Conservation (phyloP, 176 grass and related monocot species). For the Elaeis guineensis region DNA sequence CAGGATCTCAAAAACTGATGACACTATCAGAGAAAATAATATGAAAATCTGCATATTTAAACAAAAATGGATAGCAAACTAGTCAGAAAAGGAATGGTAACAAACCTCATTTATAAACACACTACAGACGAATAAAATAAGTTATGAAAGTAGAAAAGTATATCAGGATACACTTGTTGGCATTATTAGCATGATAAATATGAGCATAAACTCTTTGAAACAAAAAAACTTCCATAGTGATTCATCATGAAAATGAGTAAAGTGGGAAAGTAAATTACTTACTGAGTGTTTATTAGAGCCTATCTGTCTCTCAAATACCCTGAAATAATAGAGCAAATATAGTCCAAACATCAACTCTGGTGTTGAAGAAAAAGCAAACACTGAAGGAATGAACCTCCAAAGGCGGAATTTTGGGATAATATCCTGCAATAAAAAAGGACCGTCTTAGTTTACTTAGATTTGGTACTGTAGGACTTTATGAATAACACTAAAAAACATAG, state of each 20-base stretch:
- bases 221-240: too few relatives aligned
- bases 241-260: constrained; percentile 1
- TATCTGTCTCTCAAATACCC: constrained; percentile 90
- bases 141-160: too few relatives aligned
- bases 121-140: too few relatives aligned
- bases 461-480: too few relatives aligned
- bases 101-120: too few relatives aligned
- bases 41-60: constrained; percentile 64
- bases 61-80: too few relatives aligned
- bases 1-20: constrained; percentile 64
- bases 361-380: constrained; percentile 64
- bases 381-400: constrained; percentile 55
- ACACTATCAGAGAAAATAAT: constrained; percentile 45
- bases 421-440: constrained; percentile 33
- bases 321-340: constrained; percentile 78
- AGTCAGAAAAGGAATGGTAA: too few relatives aligned
- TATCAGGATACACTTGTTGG: too few relatives aligned
- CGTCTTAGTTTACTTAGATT: too few relatives aligned
- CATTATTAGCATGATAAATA: too few relatives aligned
- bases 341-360: constrained; percentile 85
- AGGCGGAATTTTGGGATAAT: constrained; percentile 52
- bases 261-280: constrained; percentile 25
- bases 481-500: too few relatives aligned
- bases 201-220: too few relatives aligned
- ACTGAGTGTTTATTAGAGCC: constrained; percentile 92